Base-by-base conservation (phyloP, 208 protist species). In the Trypanosoma platydactyli region DNA sequence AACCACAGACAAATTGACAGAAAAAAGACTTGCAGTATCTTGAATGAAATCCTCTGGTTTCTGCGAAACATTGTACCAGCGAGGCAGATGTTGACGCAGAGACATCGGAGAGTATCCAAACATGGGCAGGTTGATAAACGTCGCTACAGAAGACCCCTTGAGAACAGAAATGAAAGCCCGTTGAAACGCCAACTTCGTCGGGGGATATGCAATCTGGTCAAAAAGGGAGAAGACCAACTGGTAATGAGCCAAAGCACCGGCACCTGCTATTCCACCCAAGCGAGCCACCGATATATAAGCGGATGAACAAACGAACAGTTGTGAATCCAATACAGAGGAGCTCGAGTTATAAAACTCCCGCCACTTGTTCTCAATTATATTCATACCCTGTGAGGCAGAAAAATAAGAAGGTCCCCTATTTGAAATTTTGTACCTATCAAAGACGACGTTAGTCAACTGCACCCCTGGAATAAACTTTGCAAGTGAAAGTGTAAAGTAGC, bases 401-500 rank as follows among this genome's bases (percentile, higher is more conserved):
- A 6, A 5, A 44, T 46, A 64, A 42, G 0, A 3, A 0, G 24
- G 16, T 22, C 20, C 12, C 5, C 24, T 24, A 18, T 3, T 1
- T 16, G 48, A 35, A 18, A 55, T 24, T 13, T 13, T 27, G 30
- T 50, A 68, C 22, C 24, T 24, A 27, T 57, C 40, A 15, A 68
- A 33, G 30, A 62, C 18, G 0, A 71, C 52, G 41, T 33, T 20
- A 24, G 57, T 64, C 16, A 71, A 46, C 48, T 29, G 54, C 16
- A 25, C 25, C 18, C 54, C 54, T 45, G 65, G 65, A 5, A 71
- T 0, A 64, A 62, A 71, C 20, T 45, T 71, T 40, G 54, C 45
- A 41, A 71, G 41, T 35, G 65, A 71, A 29, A 71, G 25, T 40
- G 65, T 53, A 42, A 71, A 54, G 27, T 71, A 71, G 27, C 65